These are phyloP conservation scores for Aspergillus saccharolyticus DNA, from an alignment of 495 filamentous ascomycete genomes.

Conservation along the genomic window DNA sequence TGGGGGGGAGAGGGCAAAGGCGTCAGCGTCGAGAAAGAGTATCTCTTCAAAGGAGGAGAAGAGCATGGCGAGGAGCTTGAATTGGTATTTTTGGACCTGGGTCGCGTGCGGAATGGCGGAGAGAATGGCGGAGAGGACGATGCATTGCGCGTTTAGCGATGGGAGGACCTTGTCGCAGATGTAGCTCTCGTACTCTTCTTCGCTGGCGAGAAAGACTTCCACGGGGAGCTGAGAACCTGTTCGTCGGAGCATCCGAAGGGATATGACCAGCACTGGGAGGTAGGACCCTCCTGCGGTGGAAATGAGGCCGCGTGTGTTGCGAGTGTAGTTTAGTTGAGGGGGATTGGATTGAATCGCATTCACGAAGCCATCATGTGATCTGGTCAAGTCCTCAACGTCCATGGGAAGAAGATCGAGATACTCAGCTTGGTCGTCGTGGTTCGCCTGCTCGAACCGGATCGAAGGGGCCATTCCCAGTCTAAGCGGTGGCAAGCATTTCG, in stretches of 20 bases:
- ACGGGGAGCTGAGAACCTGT: conserved; percentile 50
- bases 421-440: conserved; percentile 24
- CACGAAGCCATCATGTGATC: conserved; percentile 34
- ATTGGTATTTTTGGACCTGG: conserved; percentile 43
- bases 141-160: conserved; percentile 44
- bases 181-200: conserved; percentile 39
- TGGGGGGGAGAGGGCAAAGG: conserved; percentile 43
- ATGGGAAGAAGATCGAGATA: conserved; percentile 27
- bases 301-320: conserved; percentile 41
- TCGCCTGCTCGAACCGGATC: conserved; percentile 20
- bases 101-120: conserved; percentile 21
- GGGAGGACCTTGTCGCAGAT: conserved; percentile 48
- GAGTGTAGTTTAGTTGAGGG: conserved; percentile 32
- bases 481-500: conserved; percentile 19
- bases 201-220: conserved; percentile 47
- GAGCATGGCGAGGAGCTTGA: conserved; percentile 50
- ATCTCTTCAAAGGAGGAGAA: conserved; percentile 52
- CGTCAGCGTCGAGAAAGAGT: conserved; percentile 52
- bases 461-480: conserved; percentile 20
- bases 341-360: conserved; percentile 27
- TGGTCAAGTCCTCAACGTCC: conserved; percentile 27
- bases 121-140: conserved; percentile 36
- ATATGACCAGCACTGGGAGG: conserved; percentile 41
- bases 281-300: conserved; percentile 33
- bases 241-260: conserved; percentile 48